phyloP scores from a whole-genome alignment of 495 filamentous ascomycete genomes.

The Tricharina praecox region DNA sequence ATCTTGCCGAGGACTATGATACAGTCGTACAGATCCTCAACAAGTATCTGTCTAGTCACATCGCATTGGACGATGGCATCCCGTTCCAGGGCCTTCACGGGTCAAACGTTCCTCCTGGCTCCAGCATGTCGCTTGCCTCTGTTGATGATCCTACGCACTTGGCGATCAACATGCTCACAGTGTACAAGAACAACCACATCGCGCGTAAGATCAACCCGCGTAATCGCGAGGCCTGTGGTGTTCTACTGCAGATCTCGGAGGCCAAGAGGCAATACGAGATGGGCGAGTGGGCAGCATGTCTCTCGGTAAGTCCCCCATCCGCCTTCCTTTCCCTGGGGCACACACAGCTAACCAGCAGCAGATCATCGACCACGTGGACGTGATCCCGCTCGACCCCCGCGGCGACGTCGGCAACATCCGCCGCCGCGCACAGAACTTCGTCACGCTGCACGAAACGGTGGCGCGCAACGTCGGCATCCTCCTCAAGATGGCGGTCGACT shows the following conservation, averaged over 20 bases:
- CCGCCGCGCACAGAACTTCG: slow-evolving; percentile 54
- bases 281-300: slow-evolving; percentile 54
- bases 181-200: slow-evolving; percentile 40
- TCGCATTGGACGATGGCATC: slow-evolving; percentile 29
- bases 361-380: slow-evolving; percentile 53
- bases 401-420: slow-evolving; percentile 61
- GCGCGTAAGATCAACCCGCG: slow-evolving; percentile 24
- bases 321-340: no score
- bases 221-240: slow-evolving; percentile 52
- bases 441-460: slow-evolving; percentile 53
- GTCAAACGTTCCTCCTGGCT: background rate
- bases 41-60: slow-evolving; percentile 71
- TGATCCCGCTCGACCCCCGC: slow-evolving; percentile 56
- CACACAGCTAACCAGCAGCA: slow-evolving; percentile 29
- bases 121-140: slow-evolving; percentile 39
- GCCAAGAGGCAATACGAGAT: slow-evolving; percentile 55
- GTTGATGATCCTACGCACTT: slow-evolving; percentile 73
- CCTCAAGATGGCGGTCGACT: slow-evolving; percentile 80
- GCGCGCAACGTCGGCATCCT: slow-evolving; percentile 74
- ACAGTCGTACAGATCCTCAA: slow-evolving; percentile 77
- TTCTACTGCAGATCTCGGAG: slow-evolving; percentile 60
- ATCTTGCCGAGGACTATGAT: slow-evolving; percentile 87
- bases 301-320: slow-evolving; percentile 68
- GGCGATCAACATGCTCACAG: slow-evolving; percentile 57
- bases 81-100: background rate